Evolutionary conservation across 2,329 filamentous ascomycete genomes (phyloP).

Genomic region (Fusarium avenaceum): DNA sequence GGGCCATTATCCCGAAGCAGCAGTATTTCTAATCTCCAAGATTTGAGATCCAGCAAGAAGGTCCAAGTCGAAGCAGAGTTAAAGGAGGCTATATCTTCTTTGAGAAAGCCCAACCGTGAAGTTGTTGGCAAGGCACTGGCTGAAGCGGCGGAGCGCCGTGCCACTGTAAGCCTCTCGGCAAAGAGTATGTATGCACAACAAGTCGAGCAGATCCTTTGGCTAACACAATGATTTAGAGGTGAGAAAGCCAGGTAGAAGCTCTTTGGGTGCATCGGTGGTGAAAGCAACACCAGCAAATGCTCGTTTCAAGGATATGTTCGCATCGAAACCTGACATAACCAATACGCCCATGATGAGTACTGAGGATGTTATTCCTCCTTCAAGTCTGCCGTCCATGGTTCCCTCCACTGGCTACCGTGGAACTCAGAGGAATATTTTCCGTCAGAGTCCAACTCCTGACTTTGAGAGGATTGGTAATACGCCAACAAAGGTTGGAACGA

Average conservation of each 20-base stretch:
- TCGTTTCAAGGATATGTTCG: constrained; percentile 66
- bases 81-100: constrained; percentile 77
- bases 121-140: constrained; percentile 76
- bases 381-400: constrained; percentile 56
- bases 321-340: constrained; percentile 46
- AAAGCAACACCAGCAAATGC: constrained; percentile 70
- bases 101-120: constrained; percentile 82
- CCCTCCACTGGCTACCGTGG: constrained; percentile 59
- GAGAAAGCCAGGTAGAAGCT: constrained; percentile 63
- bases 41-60: constrained; percentile 73
- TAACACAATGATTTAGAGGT: constrained; percentile 60
- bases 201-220: constrained; percentile 15
- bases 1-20: constrained; percentile 57
- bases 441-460: constrained; percentile 49
- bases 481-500: constrained; percentile 48
- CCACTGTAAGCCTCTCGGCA: constrained; percentile 59
- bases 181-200: constrained; percentile 60
- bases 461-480: constrained; percentile 51
- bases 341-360: constrained; percentile 43
- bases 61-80: constrained; percentile 77
- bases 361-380: constrained; percentile 55
- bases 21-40: constrained; percentile 65
- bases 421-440: constrained; percentile 51
- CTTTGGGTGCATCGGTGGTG: constrained; percentile 59
- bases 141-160: constrained; percentile 75